Evolutionary conservation across 1,284 basidiomycete species (phyloP), one percentile per base, ranked within the genome.

Genomic region (Cutaneotrichosporon cavernicola): DNA sequence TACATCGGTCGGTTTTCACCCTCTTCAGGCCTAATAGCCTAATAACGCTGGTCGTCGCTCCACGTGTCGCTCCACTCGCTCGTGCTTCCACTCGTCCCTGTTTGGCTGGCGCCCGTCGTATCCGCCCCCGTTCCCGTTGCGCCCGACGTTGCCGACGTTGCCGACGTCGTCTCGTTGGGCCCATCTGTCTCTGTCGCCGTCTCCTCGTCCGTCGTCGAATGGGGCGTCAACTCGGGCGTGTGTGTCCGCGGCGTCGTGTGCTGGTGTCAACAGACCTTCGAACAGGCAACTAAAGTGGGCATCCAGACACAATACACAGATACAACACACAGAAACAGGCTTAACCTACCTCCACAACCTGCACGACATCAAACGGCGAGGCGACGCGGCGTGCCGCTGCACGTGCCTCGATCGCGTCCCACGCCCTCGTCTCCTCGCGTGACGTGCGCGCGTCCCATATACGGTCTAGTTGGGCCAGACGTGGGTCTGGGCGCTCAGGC

Each of bases 281-380:
- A 9, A 16, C 51, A 52, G 30, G 26, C 34, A 18, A n/a, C 55
- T 30, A 18, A 11, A 56, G 14, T 32, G 26, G 51, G 18, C 51
- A n/a, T 53, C 30, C 31, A 32, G 18, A 32, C 13, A 31, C 18
- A 18, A 30, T 50, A 49, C 47, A 50, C 47, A 50, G n/a, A 53
- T 5, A 16, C 51, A 53, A 22, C 51, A 16, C 34, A n/a, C 36
- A 32, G 13, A 36, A 11, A 14, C 16, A 9, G 7, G 53, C 14
- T 30, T 13, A 38, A 56, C 55, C 10, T 43, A 56, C 55, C 55
- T 56, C 55, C 36, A 56, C 55, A 36, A 56, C 55, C 36, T 40
- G 55, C 55, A 40, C 38, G 22, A 56, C 55, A n/a, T 56, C 55
- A 38, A 26, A 56, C 14, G 55, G 36, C 22, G 36, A 21, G 6